These are phyloP conservation scores for Phialophora expanda DNA, from an alignment of 2,329 filamentous ascomycete species.

Conservation along the genomic window DNA sequence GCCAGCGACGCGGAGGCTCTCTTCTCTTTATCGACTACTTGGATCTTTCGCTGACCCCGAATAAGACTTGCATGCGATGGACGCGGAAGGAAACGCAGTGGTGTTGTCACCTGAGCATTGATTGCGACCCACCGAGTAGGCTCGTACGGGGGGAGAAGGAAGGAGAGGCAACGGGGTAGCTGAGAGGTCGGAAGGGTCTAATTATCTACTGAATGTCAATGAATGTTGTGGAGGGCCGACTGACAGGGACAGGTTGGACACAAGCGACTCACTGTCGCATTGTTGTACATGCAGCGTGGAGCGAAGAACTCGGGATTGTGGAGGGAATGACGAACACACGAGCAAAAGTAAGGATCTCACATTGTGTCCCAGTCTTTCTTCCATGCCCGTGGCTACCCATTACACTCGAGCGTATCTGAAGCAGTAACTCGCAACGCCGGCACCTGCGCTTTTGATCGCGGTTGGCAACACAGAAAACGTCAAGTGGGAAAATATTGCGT, in stretches of 20 bases:
- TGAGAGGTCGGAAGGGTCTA: not conserved
- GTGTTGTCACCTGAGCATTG: not conserved
- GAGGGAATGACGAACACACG: not conserved
- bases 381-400: not conserved
- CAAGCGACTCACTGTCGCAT: not conserved
- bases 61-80: not conserved
- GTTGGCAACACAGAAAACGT: constrained; percentile 27
- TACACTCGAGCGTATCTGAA: constrained; percentile 1
- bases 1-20: not conserved
- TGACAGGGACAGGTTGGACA: constrained; percentile 6
- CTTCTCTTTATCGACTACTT: not conserved
- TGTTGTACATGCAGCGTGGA: constrained; percentile 7
- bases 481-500: constrained; percentile 15
- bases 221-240: not conserved
- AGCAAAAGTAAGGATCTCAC: not conserved
- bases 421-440: constrained; percentile 17
- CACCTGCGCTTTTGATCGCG: constrained; percentile 25
- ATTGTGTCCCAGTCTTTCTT: not conserved
- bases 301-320: not conserved
- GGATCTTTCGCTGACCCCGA: not conserved
- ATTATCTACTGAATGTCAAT: constrained; percentile 3
- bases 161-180: not conserved
- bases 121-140: not conserved
- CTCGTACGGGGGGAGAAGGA: not conserved
- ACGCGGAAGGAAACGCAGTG: not conserved